These are phyloP conservation scores for Puccinellia tenuiflora DNA, from an alignment of 176 grass and related monocot species.

Conservation along the genomic window DNA sequence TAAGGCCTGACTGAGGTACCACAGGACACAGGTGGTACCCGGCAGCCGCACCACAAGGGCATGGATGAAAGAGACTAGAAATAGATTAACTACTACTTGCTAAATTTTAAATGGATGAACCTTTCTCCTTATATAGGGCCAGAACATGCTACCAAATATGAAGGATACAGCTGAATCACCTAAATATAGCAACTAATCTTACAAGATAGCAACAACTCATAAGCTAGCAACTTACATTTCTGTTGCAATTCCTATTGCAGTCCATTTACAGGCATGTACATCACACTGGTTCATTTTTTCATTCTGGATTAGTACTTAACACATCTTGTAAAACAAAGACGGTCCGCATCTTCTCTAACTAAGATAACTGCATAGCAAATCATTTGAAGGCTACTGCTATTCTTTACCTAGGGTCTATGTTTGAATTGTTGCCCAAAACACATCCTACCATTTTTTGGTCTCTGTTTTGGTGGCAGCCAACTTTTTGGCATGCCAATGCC, in stretches of 20 bases:
- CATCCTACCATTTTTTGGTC: background rate
- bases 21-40: background rate
- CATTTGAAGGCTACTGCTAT: background rate
- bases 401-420: background rate
- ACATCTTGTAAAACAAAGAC: constrained; percentile 4
- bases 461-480: background rate
- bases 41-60: background rate
- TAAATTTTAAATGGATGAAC: background rate
- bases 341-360: background rate
- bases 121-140: background rate
- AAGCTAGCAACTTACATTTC: background rate
- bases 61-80: background rate
- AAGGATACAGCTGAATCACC: background rate
- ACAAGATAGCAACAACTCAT: background rate
- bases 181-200: background rate
- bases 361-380: background rate
- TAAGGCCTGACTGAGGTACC: background rate
- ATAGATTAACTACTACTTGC: background rate
- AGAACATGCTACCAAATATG: background rate
- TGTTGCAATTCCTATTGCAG: background rate
- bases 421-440: background rate
- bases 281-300: background rate
- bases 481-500: background rate
- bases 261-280: background rate
- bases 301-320: background rate